Base-by-base conservation (phyloP, 2,329 filamentous ascomycete genomes). In the Tolypocladium paradoxum region DNA sequence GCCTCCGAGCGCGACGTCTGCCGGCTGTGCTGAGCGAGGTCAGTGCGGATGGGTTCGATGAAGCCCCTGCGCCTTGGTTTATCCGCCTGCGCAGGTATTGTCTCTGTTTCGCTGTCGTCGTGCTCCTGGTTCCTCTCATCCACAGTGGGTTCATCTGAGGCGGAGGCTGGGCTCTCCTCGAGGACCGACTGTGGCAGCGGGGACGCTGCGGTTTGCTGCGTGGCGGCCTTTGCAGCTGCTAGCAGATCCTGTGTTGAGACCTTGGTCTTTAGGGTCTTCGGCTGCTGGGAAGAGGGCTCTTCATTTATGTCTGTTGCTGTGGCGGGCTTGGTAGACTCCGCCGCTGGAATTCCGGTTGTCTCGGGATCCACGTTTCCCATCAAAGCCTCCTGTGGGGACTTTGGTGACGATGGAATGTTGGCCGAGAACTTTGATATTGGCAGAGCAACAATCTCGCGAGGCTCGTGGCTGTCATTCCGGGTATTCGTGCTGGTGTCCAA, bases 21-120 rank as follows among this genome's bases (percentile, higher is more conserved):
- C 20, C 56, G 57, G 46, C 55, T 66, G 16, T 64, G 57, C 22
- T 59, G 52, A 14, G 69, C 65, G 18, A 78, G 54, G 55, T 77
- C 71, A 3, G 79, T 82, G 37, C 69, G 71, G 50, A 87, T 84
- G 20, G 81, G 80, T 31, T 84, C 78, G 22, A 78, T 63, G 11
- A 62, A 53, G 20, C 64, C 57, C 53, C 65, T 73, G 33, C 67
- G 72, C 56, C 63, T 72, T 7, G 67, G 33, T 22, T 53, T 48
- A 46, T 62, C 67, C 31, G 61, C 57, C 11, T 67, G 63, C 7
- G 59, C 51, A n/a, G 64, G 61, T 16, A 60, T 57, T 16, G 56
- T 56, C 24, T 67, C 66, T 24, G 56, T 54, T 16, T 68, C 62
- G 52, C 54, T 60, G 20, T 57, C 52, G 22, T 60, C 57, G 16